A percentile compares a stretch with the other conserved stretches of the same genome.
phyloP scores from a whole-genome alignment of 768 basidiomycete genomes.

The Boletellus ananas region DNA sequence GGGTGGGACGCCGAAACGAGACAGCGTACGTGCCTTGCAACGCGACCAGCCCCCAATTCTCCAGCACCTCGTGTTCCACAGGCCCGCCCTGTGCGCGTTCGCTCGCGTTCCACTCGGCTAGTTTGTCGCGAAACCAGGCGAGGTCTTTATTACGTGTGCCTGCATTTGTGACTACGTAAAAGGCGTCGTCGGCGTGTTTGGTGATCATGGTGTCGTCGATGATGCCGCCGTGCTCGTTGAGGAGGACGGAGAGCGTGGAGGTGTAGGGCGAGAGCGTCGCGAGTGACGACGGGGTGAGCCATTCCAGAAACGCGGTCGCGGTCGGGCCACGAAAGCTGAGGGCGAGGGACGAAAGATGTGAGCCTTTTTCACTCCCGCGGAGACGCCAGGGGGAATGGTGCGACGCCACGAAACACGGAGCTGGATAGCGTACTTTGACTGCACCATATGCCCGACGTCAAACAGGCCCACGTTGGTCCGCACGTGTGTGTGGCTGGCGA shows the following conservation, averaged over 20 bases:
- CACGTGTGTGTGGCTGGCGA: conserved; percentile 87
- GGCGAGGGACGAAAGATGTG: neutral
- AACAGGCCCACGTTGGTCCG: conserved; percentile 82
- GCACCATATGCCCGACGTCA: conserved; percentile 99
- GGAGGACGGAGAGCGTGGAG: conserved; percentile 83
- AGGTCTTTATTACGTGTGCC: conserved; percentile 81
- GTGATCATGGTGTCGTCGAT: conserved; percentile 95
- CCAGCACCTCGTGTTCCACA: conserved; percentile 78
- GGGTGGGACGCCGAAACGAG: neutral
- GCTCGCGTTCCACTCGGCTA: conserved; percentile 75
- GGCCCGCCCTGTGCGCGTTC: conserved; percentile 47
- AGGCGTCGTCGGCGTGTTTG: conserved; percentile 73
- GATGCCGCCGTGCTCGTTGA: conserved; percentile 89
- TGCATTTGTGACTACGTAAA: conserved; percentile 96
- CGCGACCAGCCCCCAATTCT: conserved; percentile 85
- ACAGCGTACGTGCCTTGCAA: conserved; percentile 64
- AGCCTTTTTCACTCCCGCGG: too few species aligned
- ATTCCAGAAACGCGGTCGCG: conserved; percentile 78
- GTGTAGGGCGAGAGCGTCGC: conserved; percentile 61
- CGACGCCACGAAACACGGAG: neutral
- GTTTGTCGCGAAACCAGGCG: conserved; percentile 63
- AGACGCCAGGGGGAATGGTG: too few species aligned
- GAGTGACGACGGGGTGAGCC: conserved; percentile 85
- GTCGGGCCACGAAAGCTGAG: conserved; percentile 77
- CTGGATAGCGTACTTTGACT: conserved; percentile 61